Percentiles rank a stretch among this genome's conserved stretches.
These are phyloP conservation scores for Litsea cubeba DNA, from an alignment of 164 flowering plant genomes.

Conservation along the genomic window DNA sequence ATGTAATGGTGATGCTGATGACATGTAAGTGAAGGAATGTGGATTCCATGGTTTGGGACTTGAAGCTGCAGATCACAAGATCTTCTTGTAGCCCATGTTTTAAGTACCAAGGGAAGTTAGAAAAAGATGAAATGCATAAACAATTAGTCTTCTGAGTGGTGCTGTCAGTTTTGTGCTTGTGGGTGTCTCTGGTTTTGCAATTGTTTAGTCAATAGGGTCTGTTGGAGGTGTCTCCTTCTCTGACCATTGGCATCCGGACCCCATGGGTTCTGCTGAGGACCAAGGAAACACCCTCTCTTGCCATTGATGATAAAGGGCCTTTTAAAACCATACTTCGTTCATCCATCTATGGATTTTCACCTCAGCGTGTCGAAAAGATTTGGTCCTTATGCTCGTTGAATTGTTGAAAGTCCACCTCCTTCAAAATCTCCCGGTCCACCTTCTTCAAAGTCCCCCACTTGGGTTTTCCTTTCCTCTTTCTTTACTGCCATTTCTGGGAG, in stretches of 20 bases:
- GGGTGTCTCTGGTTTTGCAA: slow-evolving; percentile 37
- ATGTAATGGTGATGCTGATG: slow-evolving; percentile 9
- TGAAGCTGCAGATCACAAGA: slow-evolving; percentile 36
- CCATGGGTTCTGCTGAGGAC: slow-evolving; percentile 72
- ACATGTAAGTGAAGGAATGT: slow-evolving; percentile 16
- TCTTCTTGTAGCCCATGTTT: slow-evolving; percentile 17
- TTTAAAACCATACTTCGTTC: slow-evolving; percentile 11
- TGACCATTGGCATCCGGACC: slow-evolving; percentile 55
- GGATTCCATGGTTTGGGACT: slow-evolving; percentile 38
- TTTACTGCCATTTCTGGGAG: slow-evolving; percentile 13
- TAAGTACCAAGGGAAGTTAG: slow-evolving; percentile 13
- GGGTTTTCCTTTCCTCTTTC: slow-evolving; percentile 16
- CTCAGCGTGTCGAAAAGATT: slow-evolving; percentile 51
- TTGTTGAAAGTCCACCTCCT: slow-evolving; percentile 26
- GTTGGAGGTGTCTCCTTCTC: slow-evolving; percentile 70
- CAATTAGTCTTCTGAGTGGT: slow-evolving; percentile 25
- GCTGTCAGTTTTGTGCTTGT: slow-evolving; percentile 61
- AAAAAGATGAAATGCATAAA: slow-evolving; percentile 27
- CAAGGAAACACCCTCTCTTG: slow-evolving; percentile 67
- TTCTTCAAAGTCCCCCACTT: slow-evolving; percentile 26
- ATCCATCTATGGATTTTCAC: slow-evolving; percentile 28
- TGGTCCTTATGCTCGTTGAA: slow-evolving; percentile 25
- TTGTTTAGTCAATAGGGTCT: slow-evolving; percentile 43
- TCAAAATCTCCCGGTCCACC: slow-evolving; percentile 24
- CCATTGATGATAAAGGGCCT: slow-evolving; percentile 18